Percentiles rank a stretch among this genome's conserved stretches.
Conservation (phyloP, 2,329 filamentous ascomycete genomes). For the Monosporascus cannonballus region DNA sequence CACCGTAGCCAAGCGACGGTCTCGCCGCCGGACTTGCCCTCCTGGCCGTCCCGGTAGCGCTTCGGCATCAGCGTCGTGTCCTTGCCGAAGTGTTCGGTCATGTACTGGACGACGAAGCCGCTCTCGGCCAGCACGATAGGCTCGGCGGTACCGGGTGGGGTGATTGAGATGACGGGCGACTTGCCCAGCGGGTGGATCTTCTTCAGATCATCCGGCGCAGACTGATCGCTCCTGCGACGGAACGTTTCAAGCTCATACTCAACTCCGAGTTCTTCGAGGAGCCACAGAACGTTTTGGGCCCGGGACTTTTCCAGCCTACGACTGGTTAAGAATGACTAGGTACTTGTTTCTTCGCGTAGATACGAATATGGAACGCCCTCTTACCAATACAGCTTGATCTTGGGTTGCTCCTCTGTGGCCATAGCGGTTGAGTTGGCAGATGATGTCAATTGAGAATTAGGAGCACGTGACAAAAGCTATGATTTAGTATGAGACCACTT, state of each 20-base stretch:
- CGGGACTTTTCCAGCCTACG: conserved; percentile 76
- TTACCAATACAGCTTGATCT: conserved; percentile 61
- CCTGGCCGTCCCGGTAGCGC: conserved; percentile 51
- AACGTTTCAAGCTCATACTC: conserved; percentile 76
- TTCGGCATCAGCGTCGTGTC: conserved; percentile 43
- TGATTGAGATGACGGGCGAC: conserved; percentile 69
- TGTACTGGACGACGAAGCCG: conserved; percentile 73
- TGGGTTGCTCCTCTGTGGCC: conserved; percentile 33
- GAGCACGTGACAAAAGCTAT: not conserved
- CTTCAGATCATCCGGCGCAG: conserved; percentile 73
- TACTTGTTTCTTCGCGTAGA: not conserved
- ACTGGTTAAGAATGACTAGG: conserved; percentile 7
- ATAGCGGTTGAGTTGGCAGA: conserved; percentile 9
- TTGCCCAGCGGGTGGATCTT: conserved; percentile 82
- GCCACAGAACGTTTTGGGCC: conserved; percentile 77
- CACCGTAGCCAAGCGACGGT: conserved; percentile 55
- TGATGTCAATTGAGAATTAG: not conserved
- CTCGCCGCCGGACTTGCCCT: conserved; percentile 52
- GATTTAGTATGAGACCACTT: no score
- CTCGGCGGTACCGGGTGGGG: conserved; percentile 30
- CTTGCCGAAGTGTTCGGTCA: conserved; percentile 57
- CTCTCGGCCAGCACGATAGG: conserved; percentile 72
- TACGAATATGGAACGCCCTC: conserved; percentile 5
- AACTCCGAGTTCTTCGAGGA: conserved; percentile 75
- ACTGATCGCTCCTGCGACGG: conserved; percentile 55